Percentiles rank a stretch among this genome's conserved stretches.
Conservation (phyloP, 2,329 filamentous ascomycete species). For the Cyphellophora attinorum region DNA sequence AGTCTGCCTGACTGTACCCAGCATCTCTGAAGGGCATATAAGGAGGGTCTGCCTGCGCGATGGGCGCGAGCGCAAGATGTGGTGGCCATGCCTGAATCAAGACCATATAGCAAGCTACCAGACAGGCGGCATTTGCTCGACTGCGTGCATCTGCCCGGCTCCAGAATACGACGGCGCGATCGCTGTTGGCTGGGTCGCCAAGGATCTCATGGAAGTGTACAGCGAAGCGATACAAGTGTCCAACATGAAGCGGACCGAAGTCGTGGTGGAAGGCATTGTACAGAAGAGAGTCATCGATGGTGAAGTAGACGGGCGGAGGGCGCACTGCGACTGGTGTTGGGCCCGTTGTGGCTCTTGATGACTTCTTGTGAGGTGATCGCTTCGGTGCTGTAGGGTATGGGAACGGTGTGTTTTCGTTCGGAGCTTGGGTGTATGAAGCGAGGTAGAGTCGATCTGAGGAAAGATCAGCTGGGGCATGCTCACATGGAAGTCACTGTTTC, state of each 20-base stretch:
- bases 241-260: slow-evolving; percentile 94
- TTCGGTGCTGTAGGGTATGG: slow-evolving; percentile 60
- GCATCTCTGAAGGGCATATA: slow-evolving; percentile 98
- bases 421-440: slow-evolving; percentile 77
- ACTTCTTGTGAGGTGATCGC: slow-evolving; percentile 65
- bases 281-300: slow-evolving; percentile 79
- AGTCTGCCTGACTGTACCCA: slow-evolving; percentile 96
- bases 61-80: slow-evolving; percentile 86
- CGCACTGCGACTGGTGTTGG: slow-evolving; percentile 39
- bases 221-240: slow-evolving; percentile 92
- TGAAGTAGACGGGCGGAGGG: slow-evolving; percentile 81
- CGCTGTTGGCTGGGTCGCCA: slow-evolving; percentile 81
- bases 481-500: slow-evolving; percentile 20
- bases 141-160: slow-evolving; percentile 85
- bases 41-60: slow-evolving; percentile 91
- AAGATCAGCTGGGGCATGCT: slow-evolving; percentile 24
- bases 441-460: slow-evolving; percentile 80
- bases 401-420: slow-evolving; percentile 73
- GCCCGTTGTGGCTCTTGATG: slow-evolving; percentile 54
- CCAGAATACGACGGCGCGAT: slow-evolving; percentile 90
- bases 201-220: slow-evolving; percentile 93
- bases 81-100: slow-evolving; percentile 96
- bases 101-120: slow-evolving; percentile 98
- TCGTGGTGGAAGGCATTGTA: slow-evolving; percentile 99
- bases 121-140: slow-evolving; percentile 79